Evolutionary conservation across 768 basidiomycete genomes (phyloP), one percentile per base, ranked within the genome.

Genomic region (Lactifluus subvellereus): DNA sequence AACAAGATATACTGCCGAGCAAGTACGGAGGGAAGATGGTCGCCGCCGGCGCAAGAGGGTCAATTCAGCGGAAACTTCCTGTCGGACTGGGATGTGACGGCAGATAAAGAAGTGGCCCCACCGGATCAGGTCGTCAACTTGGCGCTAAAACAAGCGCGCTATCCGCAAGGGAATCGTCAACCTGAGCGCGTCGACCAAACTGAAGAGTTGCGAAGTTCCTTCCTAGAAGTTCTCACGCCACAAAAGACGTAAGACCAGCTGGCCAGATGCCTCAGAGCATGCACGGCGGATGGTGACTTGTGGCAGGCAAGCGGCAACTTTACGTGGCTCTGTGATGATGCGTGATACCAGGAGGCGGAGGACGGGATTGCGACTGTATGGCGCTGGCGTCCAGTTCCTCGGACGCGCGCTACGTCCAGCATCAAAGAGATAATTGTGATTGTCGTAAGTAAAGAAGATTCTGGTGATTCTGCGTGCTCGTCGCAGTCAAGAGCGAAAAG

Each of bases 191-290:
- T 56, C 37, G 45, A 49, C 38, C 45, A 20, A 47, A 48, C 47
- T 22, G 56, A 20, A 45, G 45, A 32, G 32, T 22, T 42, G 35
- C 18, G 14, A 32, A 9, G 37, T 63, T 63, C 62, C 45, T 59
- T 59, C 45, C 52, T 63, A 48, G 62, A 48, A 54, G 45, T 57
- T 54, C 62, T 59, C 62, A 63, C 57, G 62, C 62, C 62, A 63
- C 52, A 40, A 20, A 54, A 54, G 30, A 63, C 62, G 62, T 63
- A 63, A 63, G 47, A 59, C 57, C 57, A 27, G 52, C 43, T 45
- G 56, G 32, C n/a, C 32, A 22, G 45, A 35, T 32, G 40, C 27
- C 47, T 11, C 54, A 42, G n/a, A 35, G 45, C 37, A 58, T 22
- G 38, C 45, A 48, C 14, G 51, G 33, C 22, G 51, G 32, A 60